These are phyloP conservation scores for Seminavis robusta DNA, from an alignment of 108 stramenopile genomes.

Conservation along the genomic window DNA sequence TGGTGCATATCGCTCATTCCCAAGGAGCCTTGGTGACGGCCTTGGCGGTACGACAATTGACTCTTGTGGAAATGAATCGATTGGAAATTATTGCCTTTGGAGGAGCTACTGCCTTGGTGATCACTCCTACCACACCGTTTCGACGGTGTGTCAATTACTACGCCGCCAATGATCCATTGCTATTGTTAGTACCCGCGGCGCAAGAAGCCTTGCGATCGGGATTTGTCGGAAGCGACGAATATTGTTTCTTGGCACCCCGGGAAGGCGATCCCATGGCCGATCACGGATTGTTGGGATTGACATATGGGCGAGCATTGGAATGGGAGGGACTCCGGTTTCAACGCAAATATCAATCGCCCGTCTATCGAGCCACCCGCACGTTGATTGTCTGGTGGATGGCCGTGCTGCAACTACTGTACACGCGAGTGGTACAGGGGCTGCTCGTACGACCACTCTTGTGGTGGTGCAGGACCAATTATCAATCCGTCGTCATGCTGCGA, in stretches of 20 bases:
- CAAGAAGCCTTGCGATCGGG: constrained; percentile 71
- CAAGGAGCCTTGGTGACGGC: constrained; percentile 85
- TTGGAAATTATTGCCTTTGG: constrained; percentile 82
- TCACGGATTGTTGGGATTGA: constrained; percentile 73
- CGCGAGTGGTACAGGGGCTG: no score
- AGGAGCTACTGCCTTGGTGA: constrained; percentile 63
- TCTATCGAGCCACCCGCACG: neutral
- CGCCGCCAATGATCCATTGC: constrained; percentile 83
- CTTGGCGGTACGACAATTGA: constrained; percentile 67
- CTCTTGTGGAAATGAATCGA: constrained; percentile 57
- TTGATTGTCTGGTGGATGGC: no score
- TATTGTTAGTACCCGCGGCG: constrained; percentile 72
- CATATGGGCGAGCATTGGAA: constrained; percentile 69
- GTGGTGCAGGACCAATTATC: no score
- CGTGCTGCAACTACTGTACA: no score
- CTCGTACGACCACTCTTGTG: no score
- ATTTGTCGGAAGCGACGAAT: constrained; percentile 48
- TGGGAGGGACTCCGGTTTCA: constrained; percentile 85
- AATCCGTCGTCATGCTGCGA: no score
- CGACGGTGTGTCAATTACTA: constrained; percentile 85
- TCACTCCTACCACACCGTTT: constrained; percentile 69
- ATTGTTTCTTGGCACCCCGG: constrained; percentile 58
- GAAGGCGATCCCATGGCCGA: constrained; percentile 77
- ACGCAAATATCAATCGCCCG: constrained; percentile 26
- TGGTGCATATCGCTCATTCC: constrained; percentile 86